Evolutionary conservation across 176 grass and related monocot genomes (phyloP).

Genomic region (Eleusine indica): DNA sequence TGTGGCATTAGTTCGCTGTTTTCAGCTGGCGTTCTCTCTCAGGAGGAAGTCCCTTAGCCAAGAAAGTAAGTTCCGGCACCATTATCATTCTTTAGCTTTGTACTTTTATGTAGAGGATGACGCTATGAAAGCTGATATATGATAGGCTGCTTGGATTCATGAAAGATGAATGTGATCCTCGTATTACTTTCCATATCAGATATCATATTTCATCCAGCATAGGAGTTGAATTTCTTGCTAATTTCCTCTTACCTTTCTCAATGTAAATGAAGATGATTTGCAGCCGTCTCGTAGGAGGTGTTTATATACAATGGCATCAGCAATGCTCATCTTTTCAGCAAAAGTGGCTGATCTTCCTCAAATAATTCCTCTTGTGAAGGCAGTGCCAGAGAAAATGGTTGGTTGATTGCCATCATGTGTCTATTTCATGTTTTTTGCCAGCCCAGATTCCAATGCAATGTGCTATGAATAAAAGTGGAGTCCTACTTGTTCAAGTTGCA

Average conservation of each 20-base stretch:
- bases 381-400: conserved; percentile 65
- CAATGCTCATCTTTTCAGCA: conserved; percentile 89
- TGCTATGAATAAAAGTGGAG: background rate
- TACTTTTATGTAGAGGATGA: conserved; percentile 12
- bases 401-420: conserved; percentile 36
- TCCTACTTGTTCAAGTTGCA: background rate
- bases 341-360: conserved; percentile 60
- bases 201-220: conserved; percentile 7
- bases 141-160: background rate
- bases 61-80: conserved; percentile 71
- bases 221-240: conserved; percentile 13
- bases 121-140: conserved; percentile 14
- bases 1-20: conserved; percentile 73
- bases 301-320: conserved; percentile 80
- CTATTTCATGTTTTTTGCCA: conserved; percentile 5
- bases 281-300: conserved; percentile 83
- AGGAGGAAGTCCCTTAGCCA: conserved; percentile 65
- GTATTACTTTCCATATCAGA: conserved; percentile 19
- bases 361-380: conserved; percentile 60
- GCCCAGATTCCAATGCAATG: background rate
- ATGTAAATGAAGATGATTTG: conserved; percentile 71
- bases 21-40: conserved; percentile 92
- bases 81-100: background rate
- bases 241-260: conserved; percentile 45
- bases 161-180: background rate